A percentile compares a stretch with the other conserved stretches of the same genome.
phyloP scores from a whole-genome alignment of 345 rosid species.

The Gossypium raimondii region DNA sequence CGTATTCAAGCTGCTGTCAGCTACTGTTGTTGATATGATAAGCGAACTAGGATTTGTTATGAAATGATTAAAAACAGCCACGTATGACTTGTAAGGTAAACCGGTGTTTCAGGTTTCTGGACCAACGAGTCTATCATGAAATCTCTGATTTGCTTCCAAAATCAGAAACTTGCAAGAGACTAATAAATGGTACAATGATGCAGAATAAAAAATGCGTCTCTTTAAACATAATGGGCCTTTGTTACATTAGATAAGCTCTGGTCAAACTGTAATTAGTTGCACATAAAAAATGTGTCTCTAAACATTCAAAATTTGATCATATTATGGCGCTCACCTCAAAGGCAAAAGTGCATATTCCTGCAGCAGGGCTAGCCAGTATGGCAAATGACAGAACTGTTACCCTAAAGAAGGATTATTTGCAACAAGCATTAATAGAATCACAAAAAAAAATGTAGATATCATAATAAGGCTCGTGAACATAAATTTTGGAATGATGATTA shows the following conservation, averaged over 20 bases:
- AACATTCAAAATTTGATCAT: neutral
- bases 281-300: neutral
- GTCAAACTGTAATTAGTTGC: neutral
- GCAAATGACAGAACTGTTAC: conserved; percentile 72
- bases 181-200: neutral
- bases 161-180: neutral
- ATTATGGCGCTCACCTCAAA: conserved; percentile 54
- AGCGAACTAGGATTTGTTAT: neutral
- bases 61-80: neutral
- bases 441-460: neutral
- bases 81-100: neutral
- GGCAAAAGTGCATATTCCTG: conserved; percentile 59
- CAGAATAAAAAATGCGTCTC: neutral
- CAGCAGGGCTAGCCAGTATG: conserved; percentile 66
- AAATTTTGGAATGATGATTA: neutral
- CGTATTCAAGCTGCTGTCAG: neutral
- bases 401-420: conserved; percentile 40
- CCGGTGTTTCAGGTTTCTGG: neutral
- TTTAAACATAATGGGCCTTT: neutral
- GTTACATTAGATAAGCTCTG: neutral
- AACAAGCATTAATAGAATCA: conserved; percentile 6
- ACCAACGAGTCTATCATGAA: neutral
- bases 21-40: neutral
- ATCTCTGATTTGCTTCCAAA: neutral
- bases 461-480: neutral